phyloP scores from a whole-genome alignment of 768 basidiomycete genomes.

The Russula brevipes region DNA sequence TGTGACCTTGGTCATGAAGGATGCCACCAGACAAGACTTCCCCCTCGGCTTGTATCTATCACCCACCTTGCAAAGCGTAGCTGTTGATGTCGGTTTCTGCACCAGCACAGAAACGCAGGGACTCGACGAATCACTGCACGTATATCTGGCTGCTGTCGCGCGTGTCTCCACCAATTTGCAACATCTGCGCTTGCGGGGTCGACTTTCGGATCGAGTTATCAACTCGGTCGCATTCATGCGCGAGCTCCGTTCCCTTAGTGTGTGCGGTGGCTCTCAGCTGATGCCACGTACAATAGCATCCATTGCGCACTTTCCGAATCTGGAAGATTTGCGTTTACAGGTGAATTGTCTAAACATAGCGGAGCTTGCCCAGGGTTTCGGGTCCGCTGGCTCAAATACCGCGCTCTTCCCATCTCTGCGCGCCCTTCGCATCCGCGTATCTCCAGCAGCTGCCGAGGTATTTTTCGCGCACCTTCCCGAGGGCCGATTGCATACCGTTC shows the following conservation, averaged over 20 bases:
- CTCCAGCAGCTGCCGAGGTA: constrained; percentile 15
- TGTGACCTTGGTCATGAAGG: constrained; percentile 18
- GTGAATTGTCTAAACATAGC: constrained; percentile 16
- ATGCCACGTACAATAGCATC: constrained; percentile 24
- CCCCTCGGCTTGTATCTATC: constrained; percentile 23
- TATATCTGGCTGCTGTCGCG: constrained; percentile 21
- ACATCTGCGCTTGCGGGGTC: constrained; percentile 22
- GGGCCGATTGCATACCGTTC: constrained; percentile 12
- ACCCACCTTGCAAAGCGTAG: constrained; percentile 5
- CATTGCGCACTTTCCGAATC: constrained; percentile 19
- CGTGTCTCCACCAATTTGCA: constrained; percentile 16
- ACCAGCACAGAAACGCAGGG: constrained; percentile 1
- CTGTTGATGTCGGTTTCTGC: constrained; percentile 23
- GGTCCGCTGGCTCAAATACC: neutral
- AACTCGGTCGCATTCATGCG: constrained; percentile 18
- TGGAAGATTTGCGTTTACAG: constrained; percentile 24
- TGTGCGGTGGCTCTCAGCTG: constrained; percentile 22
- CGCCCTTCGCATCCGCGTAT: constrained; percentile 18
- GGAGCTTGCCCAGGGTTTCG: constrained; percentile 15
- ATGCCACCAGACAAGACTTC: constrained; percentile 8
- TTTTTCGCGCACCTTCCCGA: constrained; percentile 20
- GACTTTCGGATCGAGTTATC: constrained; percentile 19
- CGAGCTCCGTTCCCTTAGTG: constrained; percentile 20
- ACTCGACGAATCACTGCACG: constrained; percentile 11
- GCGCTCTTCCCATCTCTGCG: constrained; percentile 22